Evolutionary conservation across 768 basidiomycete species (phyloP), one percentile per base, ranked within the genome.

Genomic region (Serendipita vermifera): DNA sequence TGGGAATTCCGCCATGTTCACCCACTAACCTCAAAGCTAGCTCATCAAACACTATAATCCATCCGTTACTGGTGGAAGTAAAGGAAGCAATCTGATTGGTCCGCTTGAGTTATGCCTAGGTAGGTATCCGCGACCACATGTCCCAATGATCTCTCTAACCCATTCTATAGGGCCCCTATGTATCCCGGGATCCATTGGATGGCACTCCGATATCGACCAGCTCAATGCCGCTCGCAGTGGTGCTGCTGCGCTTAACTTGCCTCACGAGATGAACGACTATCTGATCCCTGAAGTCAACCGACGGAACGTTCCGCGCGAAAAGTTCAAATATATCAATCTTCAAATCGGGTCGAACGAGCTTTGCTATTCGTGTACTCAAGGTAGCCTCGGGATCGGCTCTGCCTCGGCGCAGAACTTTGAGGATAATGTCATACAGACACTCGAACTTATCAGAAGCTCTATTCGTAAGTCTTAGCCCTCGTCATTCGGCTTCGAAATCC

Each of bases 21-120:
- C 15, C 4, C 3, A 7, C 33, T 43, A 13, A 6, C 32, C 22
- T 20, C 3, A 54, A 3, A 5, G 4, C 7, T 20, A 60, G 60
- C 31, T 58, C 2, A 59, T 60, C 31, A 59, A 56, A 48, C 54
- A 59, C 36, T 61, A 59, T 32, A 61, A 57, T 24, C 20, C 35
- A 3, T 29, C 40, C n/a, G 14, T 61, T 7, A 36, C 22, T 20
- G 60, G 60, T 6, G 55, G 32, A n/a, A 53, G 46, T n/a, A n/a
- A 43, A 3, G 60, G 60, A 3, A 35, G 55, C 17, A 56, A 61
- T n/a, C 38, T 55, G 15, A 58, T 60, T 41, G 29, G 33, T 20
- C 20, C 59, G 20, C 56, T 56, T 6, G 60, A 61, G 32, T 24
- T 61, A n/a, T 61, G 60, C 41, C 54, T 61, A 17, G 60, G 60